phyloP scores from a whole-genome alignment of 2,329 filamentous ascomycete genomes.

The Sarocladiaceae sp. region DNA sequence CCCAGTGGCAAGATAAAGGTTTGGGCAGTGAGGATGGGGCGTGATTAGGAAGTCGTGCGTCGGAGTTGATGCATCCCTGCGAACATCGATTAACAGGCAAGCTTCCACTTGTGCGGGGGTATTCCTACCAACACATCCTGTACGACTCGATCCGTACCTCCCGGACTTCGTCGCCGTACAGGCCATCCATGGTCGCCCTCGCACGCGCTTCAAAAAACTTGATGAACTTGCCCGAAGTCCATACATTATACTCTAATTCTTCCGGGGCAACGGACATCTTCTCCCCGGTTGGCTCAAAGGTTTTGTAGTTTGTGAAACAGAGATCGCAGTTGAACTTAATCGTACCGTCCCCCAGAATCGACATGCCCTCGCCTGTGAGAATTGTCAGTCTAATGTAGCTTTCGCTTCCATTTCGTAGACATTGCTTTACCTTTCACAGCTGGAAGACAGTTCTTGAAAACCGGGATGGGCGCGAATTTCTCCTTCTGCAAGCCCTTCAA shows the following conservation, averaged over 20 bases:
- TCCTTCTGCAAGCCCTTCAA: conserved; percentile 37
- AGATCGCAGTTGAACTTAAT: conserved; percentile 58
- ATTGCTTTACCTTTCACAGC: conserved; percentile 36
- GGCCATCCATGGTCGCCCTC: conserved; percentile 29
- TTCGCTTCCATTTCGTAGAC: too few relatives aligned
- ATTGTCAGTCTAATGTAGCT: too few relatives aligned
- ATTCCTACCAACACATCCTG: conserved; percentile 40
- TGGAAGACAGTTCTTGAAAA: conserved; percentile 40
- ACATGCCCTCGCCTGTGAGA: conserved; percentile 38
- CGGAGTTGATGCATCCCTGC: conserved; percentile 55
- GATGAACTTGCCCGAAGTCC: conserved; percentile 32
- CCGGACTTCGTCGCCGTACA: conserved; percentile 35
- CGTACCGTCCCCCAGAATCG: conserved; percentile 38
- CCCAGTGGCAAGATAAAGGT: conserved; percentile 54
- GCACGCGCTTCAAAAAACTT: conserved; percentile 38
- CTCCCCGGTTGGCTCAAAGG: conserved; percentile 39
- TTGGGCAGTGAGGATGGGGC: conserved; percentile 40
- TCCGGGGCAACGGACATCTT: conserved; percentile 45
- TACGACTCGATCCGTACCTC: conserved; percentile 33
- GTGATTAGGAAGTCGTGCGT: conserved; percentile 57
- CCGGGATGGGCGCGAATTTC: conserved; percentile 43
- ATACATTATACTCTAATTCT: conserved; percentile 33
- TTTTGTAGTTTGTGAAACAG: conserved; percentile 49
- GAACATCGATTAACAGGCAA: too few relatives aligned
- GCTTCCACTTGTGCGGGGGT: background rate